Evolutionary conservation across 148 eudicot genomes (phyloP), one percentile per base, ranked within the genome.

Genomic region (Cornus florida): DNA sequence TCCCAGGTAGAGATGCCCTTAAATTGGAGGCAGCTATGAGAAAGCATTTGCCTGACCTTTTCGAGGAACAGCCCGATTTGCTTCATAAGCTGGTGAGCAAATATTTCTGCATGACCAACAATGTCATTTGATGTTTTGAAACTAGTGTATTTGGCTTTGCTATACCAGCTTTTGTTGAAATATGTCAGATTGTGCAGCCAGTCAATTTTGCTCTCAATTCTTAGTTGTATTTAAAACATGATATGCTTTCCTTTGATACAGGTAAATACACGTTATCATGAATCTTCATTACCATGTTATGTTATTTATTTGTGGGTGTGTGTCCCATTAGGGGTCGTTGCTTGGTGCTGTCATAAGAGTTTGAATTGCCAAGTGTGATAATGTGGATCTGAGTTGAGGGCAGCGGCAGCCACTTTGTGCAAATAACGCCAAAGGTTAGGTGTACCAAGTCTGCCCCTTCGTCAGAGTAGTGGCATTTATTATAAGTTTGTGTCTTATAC

Each of bases 61-160:
- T 96, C 81, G 93, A 91, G 39, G 99, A 96, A 89, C 98, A 96
- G 78, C 99, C 99, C 31, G 95, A 96, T 87, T 90, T 96, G 83
- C 99, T 96, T 79, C 99, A 96, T 84, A 96, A 96, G 87, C 89
- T 96, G 91, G 99, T 96, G 71, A 86, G 77, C 24, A n/a, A 57
- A 69, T 43, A 14, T 69, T 81, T 5, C 6, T 80, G 38, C 48
- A 43, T 35, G 23, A 31, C 7, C 38, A 32, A 57, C 53, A 31
- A 35, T 48, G 19, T 19, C 46, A 5, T 76, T 62, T 60, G 6
- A 48, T 76, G 43, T 67, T 67, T 48, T 48, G 46, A 35, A 28
- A 46, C 28, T 67, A 57, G 17, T 53, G 8, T 9, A 14, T 66
- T 5, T 76, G 62, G 22, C 17, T 67, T 76, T 67, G 46, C 71